Base-by-base conservation (phyloP, 2,329 filamentous ascomycete genomes). In the Thermochaetoides dissita region DNA sequence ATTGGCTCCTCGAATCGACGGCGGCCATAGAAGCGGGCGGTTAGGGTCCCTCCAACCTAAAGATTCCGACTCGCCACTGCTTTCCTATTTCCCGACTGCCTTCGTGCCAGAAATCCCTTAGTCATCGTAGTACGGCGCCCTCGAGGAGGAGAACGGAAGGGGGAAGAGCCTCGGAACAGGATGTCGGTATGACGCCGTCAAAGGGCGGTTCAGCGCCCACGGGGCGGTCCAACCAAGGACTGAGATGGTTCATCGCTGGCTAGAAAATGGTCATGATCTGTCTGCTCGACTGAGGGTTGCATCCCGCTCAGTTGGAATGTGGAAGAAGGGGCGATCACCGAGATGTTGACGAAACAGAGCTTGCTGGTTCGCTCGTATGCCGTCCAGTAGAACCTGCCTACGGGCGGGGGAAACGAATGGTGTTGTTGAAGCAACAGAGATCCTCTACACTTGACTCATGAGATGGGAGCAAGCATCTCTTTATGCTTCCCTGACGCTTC, bases 221-320 rank as follows among this genome's bases (percentile, higher is more conserved):
- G 37, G 30, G 30, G 31, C 33, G 30, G 30, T 31, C 12, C 28
- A 34, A 39, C 30, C 32, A 36, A 37, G 28, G 39, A 41, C 40
- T 30, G 40, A 31, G 36, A 36, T 41, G 36, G 34, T 34, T 28
- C 38, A 40, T 24, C 17, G 17, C 17, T 24, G 17, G 32, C 34
- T 36, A 32, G 38, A 17, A 30, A 37, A 7, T 24, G 33, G 36
- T 36, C 39, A 17, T 36, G 29, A 34, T 17, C n/a, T 36, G 32
- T 39, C 40, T 30, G 17, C 33, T 34, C 10, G 29, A 39, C 17
- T 24, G 17, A 3, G 37, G 46, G 48, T 47, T 44, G 44, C 46
- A 50, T 50, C 47, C 46, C 46, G 46, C 39, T 30, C 34, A 38
- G 39, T 35, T 48, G 42, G 34, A 11, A 41, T 47, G 40, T 33